Evolutionary conservation across 1,284 basidiomycete species (phyloP), one percentile per base, ranked within the genome.

Genomic region (Malassezia globosa): DNA sequence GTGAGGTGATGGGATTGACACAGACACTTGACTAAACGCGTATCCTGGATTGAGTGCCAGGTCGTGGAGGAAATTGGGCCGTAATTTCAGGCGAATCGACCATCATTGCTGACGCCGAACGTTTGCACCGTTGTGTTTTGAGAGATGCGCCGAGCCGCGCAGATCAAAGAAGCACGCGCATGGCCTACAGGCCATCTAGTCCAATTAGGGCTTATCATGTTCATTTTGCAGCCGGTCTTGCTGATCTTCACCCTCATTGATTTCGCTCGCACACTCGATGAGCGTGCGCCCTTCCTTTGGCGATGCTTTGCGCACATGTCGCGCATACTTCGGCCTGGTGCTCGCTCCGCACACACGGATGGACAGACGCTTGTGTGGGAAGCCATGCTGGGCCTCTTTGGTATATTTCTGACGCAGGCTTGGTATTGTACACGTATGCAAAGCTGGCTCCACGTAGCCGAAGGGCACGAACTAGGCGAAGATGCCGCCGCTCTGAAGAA

Each of bases 381-480:
- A n/a, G 18, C 24, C 6, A 29, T 31, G 11, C 37, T 46, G 2
- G 29, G 42, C 5, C 31, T 52, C n/a, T 37, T 40, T 10, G 44
- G 44, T 13, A 27, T 41, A 6, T 7, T 37, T 7, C n/a, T 52
- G 10, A 42, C 39, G 38, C 50, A 52, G 38, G 44, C 44, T 5
- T 52, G 50, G 50, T 42, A 34, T 33, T 31, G 38, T 16, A 25
- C 27, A 37, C 50, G 50, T 13, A 24, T 46, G 24, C 13, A 27
- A 3, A 24, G 24, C 10, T 52, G 50, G 50, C 25, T 16, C 24
- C 23, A n/a, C n/a, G 22, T 46, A 7, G 37, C 50, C 2, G 38
- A 46, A 23, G 44, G 44, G 1, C 35, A 52, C 45, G 50, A 52
- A 27, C 33, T n/a, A 7, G 25, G 44, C 33, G 38, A 41, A n/a